Evolutionary conservation across 2,329 filamentous ascomycete genomes (phyloP).

Genomic region (Curvularia spicifera): DNA sequence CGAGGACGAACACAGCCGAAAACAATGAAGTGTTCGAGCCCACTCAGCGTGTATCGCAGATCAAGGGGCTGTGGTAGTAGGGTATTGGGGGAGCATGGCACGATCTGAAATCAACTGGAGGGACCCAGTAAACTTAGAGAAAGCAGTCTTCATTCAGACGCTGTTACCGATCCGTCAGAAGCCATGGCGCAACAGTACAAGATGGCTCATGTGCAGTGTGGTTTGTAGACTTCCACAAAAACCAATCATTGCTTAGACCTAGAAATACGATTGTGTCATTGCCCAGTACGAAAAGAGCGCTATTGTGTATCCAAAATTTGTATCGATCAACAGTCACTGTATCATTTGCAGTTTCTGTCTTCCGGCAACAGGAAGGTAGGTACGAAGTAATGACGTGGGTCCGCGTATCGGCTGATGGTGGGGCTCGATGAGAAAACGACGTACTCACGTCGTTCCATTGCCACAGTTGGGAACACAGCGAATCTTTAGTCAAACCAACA

Average conservation of each 20-base stretch:
- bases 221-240: background rate
- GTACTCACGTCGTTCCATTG: background rate
- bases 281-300: background rate
- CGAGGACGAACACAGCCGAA: constrained; percentile 34
- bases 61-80: constrained; percentile 46
- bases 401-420: constrained; percentile 35
- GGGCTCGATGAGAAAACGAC: constrained; percentile 25
- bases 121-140: background rate
- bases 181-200: background rate
- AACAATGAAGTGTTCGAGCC: constrained; percentile 63
- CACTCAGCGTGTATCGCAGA: constrained; percentile 74
- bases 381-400: constrained; percentile 30
- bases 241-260: background rate
- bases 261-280: background rate
- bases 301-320: background rate
- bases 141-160: background rate
- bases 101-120: background rate
- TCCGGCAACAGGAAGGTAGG: constrained; percentile 7
- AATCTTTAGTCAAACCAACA: background rate
- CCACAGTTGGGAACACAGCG: constrained; percentile 6
- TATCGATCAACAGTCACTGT: background rate
- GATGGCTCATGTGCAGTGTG: background rate
- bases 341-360: background rate
- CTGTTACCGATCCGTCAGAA: background rate
- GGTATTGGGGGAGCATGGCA: background rate